These are phyloP conservation scores for Psidium guajava DNA, from an alignment of 345 rosid species.

Conservation along the genomic window DNA sequence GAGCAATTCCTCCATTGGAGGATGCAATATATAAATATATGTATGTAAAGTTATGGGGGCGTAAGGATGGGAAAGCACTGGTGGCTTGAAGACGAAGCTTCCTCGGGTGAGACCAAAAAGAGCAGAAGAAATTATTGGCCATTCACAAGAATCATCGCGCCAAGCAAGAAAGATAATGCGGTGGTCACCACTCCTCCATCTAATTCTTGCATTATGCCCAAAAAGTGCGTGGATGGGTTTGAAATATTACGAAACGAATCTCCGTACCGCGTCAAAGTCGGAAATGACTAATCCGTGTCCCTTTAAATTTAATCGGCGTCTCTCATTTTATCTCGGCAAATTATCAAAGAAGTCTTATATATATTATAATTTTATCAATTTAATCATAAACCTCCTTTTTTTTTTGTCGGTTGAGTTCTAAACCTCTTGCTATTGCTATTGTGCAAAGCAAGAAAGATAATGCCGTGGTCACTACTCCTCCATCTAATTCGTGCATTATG, in stretches of 20 bases:
- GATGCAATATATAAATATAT: too few relatives aligned
- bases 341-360: too few relatives aligned
- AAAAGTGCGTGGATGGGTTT: background rate
- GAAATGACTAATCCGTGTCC: too few relatives aligned
- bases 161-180: background rate
- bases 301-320: too few relatives aligned
- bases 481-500: background rate
- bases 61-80: background rate
- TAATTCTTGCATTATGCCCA: background rate
- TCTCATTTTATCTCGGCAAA: too few relatives aligned
- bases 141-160: background rate
- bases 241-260: background rate
- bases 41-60: background rate
- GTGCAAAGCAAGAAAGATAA: too few relatives aligned
- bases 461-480: background rate
- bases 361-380: too few relatives aligned
- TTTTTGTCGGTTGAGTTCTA: too few relatives aligned
- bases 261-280: too few relatives aligned
- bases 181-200: background rate
- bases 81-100: background rate
- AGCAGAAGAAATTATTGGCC: background rate
- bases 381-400: too few relatives aligned
- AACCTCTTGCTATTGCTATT: too few relatives aligned
- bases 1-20: too few relatives aligned
- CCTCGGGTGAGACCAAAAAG: background rate